Conservation (phyloP, 108 stramenopile species). For the Skeletonema costatum region DNA sequence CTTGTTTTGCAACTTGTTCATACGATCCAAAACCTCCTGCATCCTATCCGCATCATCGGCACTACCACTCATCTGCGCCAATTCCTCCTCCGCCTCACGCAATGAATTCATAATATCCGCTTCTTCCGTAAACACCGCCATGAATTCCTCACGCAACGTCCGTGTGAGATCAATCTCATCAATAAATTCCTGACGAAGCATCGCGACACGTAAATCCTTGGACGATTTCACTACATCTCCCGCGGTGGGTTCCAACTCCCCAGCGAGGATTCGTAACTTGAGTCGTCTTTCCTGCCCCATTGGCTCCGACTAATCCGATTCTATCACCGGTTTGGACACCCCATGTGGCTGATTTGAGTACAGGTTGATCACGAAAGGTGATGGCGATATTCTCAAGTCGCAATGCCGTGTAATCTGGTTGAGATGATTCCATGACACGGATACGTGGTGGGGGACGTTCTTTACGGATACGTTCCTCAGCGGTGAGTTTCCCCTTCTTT, state of each 20-base stretch:
- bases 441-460: slow-evolving; percentile 92
- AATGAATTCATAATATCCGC: slow-evolving; percentile 73
- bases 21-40: slow-evolving; percentile 90
- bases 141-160: slow-evolving; percentile 90
- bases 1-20: slow-evolving; percentile 87
- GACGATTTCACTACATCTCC: slow-evolving; percentile 91
- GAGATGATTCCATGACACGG: slow-evolving; percentile 87
- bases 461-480: slow-evolving; percentile 92
- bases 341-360: slow-evolving; percentile 94
- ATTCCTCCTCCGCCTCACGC: slow-evolving; percentile 63
- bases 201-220: slow-evolving; percentile 86
- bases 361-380: slow-evolving; percentile 93
- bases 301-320: slow-evolving; percentile 91
- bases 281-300: slow-evolving; percentile 87
- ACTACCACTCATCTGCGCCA: slow-evolving; percentile 49
- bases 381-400: slow-evolving; percentile 90
- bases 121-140: slow-evolving; percentile 91
- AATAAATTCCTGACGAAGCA: slow-evolving; percentile 94
- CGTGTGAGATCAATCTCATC: slow-evolving; percentile 85
- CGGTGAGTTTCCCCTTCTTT: slow-evolving; percentile 55
- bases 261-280: slow-evolving; percentile 75
- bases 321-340: slow-evolving; percentile 95
- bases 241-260: slow-evolving; percentile 91
- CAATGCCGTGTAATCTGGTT: slow-evolving; percentile 86
- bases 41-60: slow-evolving; percentile 66